phyloP scores from a whole-genome alignment of 208 protist genomes.

The Strigomonas culicis region DNA sequence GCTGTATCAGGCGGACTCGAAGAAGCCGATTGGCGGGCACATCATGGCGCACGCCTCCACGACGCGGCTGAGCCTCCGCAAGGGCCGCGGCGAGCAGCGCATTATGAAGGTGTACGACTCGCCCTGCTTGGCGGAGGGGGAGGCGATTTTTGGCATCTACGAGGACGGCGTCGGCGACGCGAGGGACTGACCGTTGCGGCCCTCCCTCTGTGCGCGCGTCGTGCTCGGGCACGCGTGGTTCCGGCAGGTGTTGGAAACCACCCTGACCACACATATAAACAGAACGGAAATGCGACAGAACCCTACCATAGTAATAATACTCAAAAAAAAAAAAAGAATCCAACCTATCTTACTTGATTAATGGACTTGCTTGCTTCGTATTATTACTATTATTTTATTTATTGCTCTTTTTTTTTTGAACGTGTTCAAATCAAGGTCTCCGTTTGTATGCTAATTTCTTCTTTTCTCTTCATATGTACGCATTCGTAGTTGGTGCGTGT shows the following conservation, averaged over 20 bases:
- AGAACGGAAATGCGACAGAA: not conserved
- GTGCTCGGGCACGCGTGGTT: not conserved
- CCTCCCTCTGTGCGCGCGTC: slow-evolving; percentile 8
- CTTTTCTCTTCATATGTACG: not conserved
- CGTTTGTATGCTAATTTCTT: slow-evolving; percentile 5
- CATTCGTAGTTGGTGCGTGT: not conserved
- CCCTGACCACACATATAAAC: not conserved
- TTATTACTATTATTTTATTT: slow-evolving; percentile 9
- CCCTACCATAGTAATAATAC: slow-evolving; percentile 2
- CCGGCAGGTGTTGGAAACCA: not conserved
- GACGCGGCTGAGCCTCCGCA: slow-evolving; percentile 98
- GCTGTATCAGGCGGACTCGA: slow-evolving; percentile 97
- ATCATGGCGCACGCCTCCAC: slow-evolving; percentile 99
- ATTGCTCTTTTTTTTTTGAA: no score
- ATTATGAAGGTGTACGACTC: slow-evolving; percentile 99
- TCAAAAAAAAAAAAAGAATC: not conserved
- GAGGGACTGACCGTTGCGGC: slow-evolving; percentile 73
- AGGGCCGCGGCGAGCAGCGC: slow-evolving; percentile 98
- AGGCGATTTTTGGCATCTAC: slow-evolving; percentile 97
- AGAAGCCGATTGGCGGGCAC: slow-evolving; percentile 99
- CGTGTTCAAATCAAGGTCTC: not conserved
- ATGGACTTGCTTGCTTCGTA: slow-evolving; percentile 3
- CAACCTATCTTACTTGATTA: not conserved
- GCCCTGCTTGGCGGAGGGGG: slow-evolving; percentile 97
- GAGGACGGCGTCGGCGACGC: slow-evolving; percentile 96